phyloP scores from a whole-genome alignment of 1,139 yeast species.

The Kodamaea fungicola region DNA sequence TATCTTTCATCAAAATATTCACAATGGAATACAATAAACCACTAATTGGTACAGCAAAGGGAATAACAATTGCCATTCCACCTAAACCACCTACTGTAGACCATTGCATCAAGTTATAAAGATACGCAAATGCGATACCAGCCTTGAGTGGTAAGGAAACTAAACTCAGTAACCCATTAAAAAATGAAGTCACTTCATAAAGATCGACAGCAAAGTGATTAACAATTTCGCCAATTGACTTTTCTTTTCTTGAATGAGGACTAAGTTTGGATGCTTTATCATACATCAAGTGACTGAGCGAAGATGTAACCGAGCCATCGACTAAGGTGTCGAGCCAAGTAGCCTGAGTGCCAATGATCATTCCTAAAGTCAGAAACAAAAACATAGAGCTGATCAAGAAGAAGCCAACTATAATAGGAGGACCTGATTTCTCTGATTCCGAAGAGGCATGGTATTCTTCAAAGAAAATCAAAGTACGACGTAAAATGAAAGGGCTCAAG shows the following conservation, averaged over 20 bases:
- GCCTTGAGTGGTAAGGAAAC: conserved; percentile 31
- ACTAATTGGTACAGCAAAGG: conserved; percentile 29
- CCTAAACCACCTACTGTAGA: conserved; percentile 36
- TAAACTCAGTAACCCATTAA: conserved; percentile 24
- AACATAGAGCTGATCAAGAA: conserved; percentile 17
- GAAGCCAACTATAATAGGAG: conserved; percentile 24
- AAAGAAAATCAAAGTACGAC: conserved; percentile 19
- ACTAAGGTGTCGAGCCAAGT: conserved; percentile 14
- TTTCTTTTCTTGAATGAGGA: conserved; percentile 31
- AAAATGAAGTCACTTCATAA: conserved; percentile 20
- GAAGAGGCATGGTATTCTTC: conserved; percentile 5
- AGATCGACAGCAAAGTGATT: conserved; percentile 39
- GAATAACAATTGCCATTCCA: conserved; percentile 32
- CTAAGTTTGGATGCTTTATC: conserved; percentile 24
- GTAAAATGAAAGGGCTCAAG: conserved; percentile 21
- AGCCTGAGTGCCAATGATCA: conserved; percentile 20
- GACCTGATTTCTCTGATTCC: conserved; percentile 4
- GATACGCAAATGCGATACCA: conserved; percentile 24
- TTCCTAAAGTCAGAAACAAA: conserved; percentile 13
- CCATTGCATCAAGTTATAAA: conserved; percentile 28
- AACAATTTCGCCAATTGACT: conserved; percentile 40
- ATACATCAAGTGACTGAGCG: conserved; percentile 22
- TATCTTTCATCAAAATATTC: conserved; percentile 25
- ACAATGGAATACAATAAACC: conserved; percentile 25
- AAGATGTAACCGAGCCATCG: conserved; percentile 15